Evolutionary conservation across 208 protist genomes (phyloP), one percentile per base, ranked within the genome.

Genomic region (Trypanosoma boissoni): DNA sequence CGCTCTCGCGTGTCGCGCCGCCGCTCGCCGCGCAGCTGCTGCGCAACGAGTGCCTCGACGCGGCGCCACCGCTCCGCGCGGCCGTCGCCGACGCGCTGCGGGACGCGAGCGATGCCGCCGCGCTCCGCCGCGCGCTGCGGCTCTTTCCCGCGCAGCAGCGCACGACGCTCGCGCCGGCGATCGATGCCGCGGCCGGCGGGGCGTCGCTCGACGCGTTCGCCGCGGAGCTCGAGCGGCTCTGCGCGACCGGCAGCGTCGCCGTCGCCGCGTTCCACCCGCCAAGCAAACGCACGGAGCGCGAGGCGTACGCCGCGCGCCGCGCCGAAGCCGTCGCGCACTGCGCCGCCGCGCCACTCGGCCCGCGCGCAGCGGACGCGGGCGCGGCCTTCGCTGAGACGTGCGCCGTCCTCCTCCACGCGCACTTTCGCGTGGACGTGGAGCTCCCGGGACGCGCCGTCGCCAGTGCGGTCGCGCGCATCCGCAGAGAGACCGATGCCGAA

Each of bases 221-320:
- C 57, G 66, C 66, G 26, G 34, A 61, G 21, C 68, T 92, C 29
- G 69, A 72, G 18, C 74, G 78, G 29, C 67, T 84, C 59, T 76
- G 78, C 57, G 24, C 73, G 23, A 55, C 68, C 10, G 77, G 74
- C 12, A 34, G 69, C 27, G 70, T 92, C 37, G 78, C 85, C 14
- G 70, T 92, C 14, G 71, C 81, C 10, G 56, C 70, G 10, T 92
- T 92, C 48, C 70, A 92, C 63, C 32, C 64, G 31, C 76, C 67
- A 10, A 88, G 76, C 59, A 92, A 92, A 54, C 86, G 85, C 59
- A 18, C 62, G 0, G 85, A 92, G 66, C 76, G 85, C 10, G 81
- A 86, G 18, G 51, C 57, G 9, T 76, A 79, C 57, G 54, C 66
- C 2, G 68, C 58, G 31, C 54, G 85, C 50, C 76, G 57, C 54